Base-by-base conservation (phyloP, 192 early-diverging fungal genomes). In the Chytriomyces confervae region DNA sequence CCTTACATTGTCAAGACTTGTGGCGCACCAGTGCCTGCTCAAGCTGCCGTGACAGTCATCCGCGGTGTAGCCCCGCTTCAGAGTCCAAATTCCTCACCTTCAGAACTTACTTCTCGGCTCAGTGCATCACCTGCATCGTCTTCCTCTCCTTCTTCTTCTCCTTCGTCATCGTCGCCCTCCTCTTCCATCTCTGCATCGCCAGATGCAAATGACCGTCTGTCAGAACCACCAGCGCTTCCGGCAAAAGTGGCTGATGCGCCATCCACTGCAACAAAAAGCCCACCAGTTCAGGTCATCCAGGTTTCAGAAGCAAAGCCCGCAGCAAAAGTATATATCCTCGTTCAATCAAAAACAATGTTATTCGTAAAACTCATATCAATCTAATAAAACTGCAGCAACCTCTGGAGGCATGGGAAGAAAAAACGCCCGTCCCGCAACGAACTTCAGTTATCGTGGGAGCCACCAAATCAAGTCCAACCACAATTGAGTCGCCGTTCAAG, bases 1-100 rank as follows among this genome's bases (percentile, higher is more conserved):
- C 84, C 87, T 16, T 89, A 79, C 57, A 87, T 89, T 45, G 77
- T 77, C 0, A 63, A 50, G 67, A 82, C 80, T 66, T 86, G 84
- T 69, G 80, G 83, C 89, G 91, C 11, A 92, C 93, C 72, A 85
- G 7, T 48, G 0, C 16, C 50, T 23, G 27, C 71, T 60, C 24
- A 23, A 62, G 20, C 29, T 24, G 29, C 61, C 1, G 16, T 44
- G 2, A n/a, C 60, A 20, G 29, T 24, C n/a, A 1, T 62, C 29
- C 61, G 69, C n/a, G 50, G 69, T 57, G 51, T 53, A 10, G 9
- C 50, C 10, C 27, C 60, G 20, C 43, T 44, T 11, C 47, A 46
- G 67, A 69, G 11, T 45, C 46, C 67, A 69, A 18, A 69, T 24
- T 36, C 64, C 16, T 18, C 29, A 36, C 29, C 29, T 36, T 36